Percentiles rank a stretch among this genome's conserved stretches.
phyloP scores from a whole-genome alignment of 768 basidiomycete genomes.

The Russula dissimulans region DNA sequence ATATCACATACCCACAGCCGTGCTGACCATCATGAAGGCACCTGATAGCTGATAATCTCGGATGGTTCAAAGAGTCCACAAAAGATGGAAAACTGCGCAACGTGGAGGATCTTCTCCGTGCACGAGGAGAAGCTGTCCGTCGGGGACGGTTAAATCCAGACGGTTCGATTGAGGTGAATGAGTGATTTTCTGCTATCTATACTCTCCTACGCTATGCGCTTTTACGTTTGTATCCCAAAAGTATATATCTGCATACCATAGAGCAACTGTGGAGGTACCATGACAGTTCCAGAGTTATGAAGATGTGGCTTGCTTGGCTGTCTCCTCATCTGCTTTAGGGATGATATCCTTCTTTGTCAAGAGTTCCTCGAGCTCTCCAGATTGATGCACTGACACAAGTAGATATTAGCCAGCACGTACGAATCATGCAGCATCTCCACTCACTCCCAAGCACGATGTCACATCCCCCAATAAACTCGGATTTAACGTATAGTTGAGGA shows the following conservation, averaged over 20 bases:
- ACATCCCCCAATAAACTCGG: constrained; percentile 95
- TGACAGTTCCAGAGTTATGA: constrained; percentile 1
- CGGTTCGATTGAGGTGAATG: constrained; percentile 47
- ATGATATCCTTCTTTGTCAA: constrained; percentile 65
- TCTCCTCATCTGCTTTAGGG: constrained; percentile 33
- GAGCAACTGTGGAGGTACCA: background rate
- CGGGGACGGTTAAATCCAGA: constrained; percentile 32
- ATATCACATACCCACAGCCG: background rate
- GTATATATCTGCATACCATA: background rate
- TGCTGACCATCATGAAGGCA: constrained; percentile 37
- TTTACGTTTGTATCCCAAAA: too few relatives aligned
- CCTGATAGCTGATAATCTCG: constrained; percentile 82
- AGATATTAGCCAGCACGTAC: constrained; percentile 3
- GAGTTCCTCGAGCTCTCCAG: constrained; percentile 82
- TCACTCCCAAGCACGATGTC: constrained; percentile 87
- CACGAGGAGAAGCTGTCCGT: constrained; percentile 68
- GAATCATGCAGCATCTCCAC: constrained; percentile 28
- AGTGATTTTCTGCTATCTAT: background rate
- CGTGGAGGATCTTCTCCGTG: constrained; percentile 72
- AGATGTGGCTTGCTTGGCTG: constrained; percentile 17
- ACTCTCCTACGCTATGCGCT: too few relatives aligned
- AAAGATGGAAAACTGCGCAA: constrained; percentile 63
- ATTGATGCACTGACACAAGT: constrained; percentile 75
- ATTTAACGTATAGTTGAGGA: constrained; percentile 89
- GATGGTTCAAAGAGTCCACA: constrained; percentile 85